Percentiles rank a stretch among this genome's conserved stretches.
Evolutionary conservation across 176 grass and related monocot species (phyloP).

Genomic region (Tuctoria greenei): DNA sequence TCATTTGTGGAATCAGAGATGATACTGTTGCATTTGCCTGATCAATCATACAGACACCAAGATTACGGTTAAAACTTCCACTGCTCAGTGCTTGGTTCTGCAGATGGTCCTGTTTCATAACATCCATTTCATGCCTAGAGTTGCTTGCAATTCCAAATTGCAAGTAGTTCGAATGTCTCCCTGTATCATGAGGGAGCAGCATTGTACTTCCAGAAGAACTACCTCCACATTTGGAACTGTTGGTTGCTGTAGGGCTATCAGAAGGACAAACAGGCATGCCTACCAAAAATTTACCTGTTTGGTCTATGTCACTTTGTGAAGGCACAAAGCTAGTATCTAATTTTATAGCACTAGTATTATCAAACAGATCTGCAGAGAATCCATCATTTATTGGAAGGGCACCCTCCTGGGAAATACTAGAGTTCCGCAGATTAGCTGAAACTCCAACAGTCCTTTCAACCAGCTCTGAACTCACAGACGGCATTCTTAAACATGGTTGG

Average conservation of each 20-base stretch:
- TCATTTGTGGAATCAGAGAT: constrained; percentile 30
- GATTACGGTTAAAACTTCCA: constrained; percentile 43
- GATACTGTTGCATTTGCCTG: constrained; percentile 33
- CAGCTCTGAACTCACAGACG: constrained; percentile 34
- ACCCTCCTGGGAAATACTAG: constrained; percentile 38
- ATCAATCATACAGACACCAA: constrained; percentile 35
- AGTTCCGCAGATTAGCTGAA: constrained; percentile 40
- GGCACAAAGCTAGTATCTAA: constrained; percentile 32
- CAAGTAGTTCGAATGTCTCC: constrained; percentile 43
- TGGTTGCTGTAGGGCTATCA: constrained; percentile 38
- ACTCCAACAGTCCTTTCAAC: constrained; percentile 35
- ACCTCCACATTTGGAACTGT: constrained; percentile 30
- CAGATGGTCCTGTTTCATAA: constrained; percentile 42
- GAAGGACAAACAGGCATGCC: constrained; percentile 29
- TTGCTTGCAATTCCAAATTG: constrained; percentile 54
- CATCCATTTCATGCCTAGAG: constrained; percentile 45
- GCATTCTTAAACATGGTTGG: constrained; percentile 43
- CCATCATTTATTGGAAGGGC: constrained; percentile 37
- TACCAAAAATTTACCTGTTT: constrained; percentile 34
- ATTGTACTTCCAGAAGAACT: constrained; percentile 46
- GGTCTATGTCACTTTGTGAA: constrained; percentile 22
- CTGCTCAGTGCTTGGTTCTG: constrained; percentile 46
- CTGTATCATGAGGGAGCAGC: constrained; percentile 34
- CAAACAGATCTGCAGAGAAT: constrained; percentile 43
- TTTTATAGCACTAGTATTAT: constrained; percentile 29